Conservation (phyloP, 2,329 filamentous ascomycete species). For the Whalleya microplaca region DNA sequence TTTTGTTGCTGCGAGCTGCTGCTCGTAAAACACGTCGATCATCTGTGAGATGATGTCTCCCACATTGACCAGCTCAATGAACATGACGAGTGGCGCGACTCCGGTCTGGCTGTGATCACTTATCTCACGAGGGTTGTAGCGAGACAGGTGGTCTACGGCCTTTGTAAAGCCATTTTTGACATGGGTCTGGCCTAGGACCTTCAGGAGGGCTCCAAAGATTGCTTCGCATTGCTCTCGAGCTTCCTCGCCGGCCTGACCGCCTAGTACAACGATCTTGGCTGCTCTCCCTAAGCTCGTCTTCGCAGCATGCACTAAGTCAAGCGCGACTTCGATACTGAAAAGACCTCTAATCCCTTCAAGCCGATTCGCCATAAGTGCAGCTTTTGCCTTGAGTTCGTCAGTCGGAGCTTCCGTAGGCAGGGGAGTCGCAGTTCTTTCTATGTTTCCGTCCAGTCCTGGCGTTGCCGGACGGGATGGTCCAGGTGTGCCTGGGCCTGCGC, state of each 20-base stretch:
- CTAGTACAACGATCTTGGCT: conserved; percentile 79
- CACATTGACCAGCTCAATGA: conserved; percentile 96
- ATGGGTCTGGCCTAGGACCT: conserved; percentile 83
- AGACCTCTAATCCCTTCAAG: conserved; percentile 93
- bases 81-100: conserved; percentile 90
- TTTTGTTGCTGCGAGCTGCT: conserved; percentile 82
- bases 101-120: conserved; percentile 71
- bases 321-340: conserved; percentile 94
- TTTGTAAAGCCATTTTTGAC: conserved; percentile 93
- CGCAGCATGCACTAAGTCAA: conserved; percentile 85
- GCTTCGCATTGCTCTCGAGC: conserved; percentile 85
- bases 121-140: conserved; percentile 87
- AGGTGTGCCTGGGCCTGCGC: conserved; percentile 39
- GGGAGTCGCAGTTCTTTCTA: conserved; percentile 46
- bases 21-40: conserved; percentile 98
- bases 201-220: conserved; percentile 84
- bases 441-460: conserved; percentile 44
- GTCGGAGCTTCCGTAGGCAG: conserved; percentile 73
- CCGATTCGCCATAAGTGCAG: conserved; percentile 94
- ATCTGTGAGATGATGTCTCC: conserved; percentile 98
- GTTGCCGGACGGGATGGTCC: conserved; percentile 54
- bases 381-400: conserved; percentile 92
- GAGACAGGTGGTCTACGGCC: conserved; percentile 86
- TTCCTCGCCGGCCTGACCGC: conserved; percentile 78
- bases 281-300: conserved; percentile 87